Evolutionary conservation across 345 rosid species (phyloP).

Genomic region (Syzygium aqueum): DNA sequence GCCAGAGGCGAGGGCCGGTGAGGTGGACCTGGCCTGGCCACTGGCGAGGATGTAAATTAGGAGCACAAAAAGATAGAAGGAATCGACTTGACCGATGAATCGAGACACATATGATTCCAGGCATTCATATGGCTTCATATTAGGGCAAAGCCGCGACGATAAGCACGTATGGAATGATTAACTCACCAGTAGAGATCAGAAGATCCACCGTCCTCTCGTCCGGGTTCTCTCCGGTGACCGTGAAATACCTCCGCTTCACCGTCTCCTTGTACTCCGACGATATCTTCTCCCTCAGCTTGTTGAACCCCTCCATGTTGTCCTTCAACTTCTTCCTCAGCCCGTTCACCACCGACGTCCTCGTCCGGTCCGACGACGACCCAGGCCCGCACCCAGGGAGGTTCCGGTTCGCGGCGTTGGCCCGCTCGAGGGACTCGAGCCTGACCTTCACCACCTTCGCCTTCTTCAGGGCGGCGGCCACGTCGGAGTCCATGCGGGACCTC

Average conservation of each 20-base stretch:
- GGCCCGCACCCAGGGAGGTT: slow-evolving; percentile 75
- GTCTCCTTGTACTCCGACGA: slow-evolving; percentile 85
- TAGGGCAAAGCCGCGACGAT: background rate
- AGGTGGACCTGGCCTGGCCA: too few species aligned
- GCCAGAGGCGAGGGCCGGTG: too few species aligned
- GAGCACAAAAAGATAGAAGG: background rate
- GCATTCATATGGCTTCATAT: background rate
- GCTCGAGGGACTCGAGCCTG: slow-evolving; percentile 76
- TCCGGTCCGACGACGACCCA: slow-evolving; percentile 88
- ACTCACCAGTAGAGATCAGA: slow-evolving; percentile 79
- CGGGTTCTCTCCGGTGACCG: slow-evolving; percentile 92
- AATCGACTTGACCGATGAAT: background rate
- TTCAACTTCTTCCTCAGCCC: slow-evolving; percentile 90
- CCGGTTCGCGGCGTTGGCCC: slow-evolving; percentile 77
- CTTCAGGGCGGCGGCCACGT: slow-evolving; percentile 65
- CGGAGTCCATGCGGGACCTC: slow-evolving; percentile 73
- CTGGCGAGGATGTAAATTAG: background rate
- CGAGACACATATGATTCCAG: background rate
- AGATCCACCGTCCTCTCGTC: slow-evolving; percentile 70
- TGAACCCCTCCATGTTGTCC: slow-evolving; percentile 85
- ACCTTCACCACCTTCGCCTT: slow-evolving; percentile 79
- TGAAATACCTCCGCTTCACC: slow-evolving; percentile 83
- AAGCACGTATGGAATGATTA: background rate
- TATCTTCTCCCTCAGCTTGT: slow-evolving; percentile 51
- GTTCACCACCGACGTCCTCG: slow-evolving; percentile 69